Conservation (phyloP, 2,329 filamentous ascomycete species). For the Paecilomyces sp. region DNA sequence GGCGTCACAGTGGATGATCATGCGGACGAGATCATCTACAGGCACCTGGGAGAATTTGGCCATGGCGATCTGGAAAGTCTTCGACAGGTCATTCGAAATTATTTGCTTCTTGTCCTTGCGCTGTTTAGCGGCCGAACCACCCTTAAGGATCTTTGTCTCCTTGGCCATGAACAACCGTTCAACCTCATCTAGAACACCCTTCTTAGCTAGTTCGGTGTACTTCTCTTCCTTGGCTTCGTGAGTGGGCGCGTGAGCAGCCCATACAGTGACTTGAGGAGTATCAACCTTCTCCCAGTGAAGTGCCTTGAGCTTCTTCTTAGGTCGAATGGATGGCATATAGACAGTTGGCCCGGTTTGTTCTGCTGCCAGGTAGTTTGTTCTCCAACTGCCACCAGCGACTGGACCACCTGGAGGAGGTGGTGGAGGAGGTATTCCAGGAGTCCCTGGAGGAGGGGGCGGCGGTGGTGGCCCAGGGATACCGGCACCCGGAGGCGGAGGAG, state of each 20-base stretch:
- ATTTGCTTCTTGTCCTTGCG: slow-evolving; percentile 97
- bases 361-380: slow-evolving; percentile 67
- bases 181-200: slow-evolving; percentile 94
- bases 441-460: slow-evolving; percentile 36
- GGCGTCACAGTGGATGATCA: slow-evolving; percentile 91
- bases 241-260: slow-evolving; percentile 82
- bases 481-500: slow-evolving; percentile 38
- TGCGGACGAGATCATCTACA: slow-evolving; percentile 77
- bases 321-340: slow-evolving; percentile 71
- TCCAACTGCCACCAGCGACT: slow-evolving; percentile 45
- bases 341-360: slow-evolving; percentile 53
- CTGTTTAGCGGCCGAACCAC: slow-evolving; percentile 58
- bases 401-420: slow-evolving; percentile 60
- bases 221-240: slow-evolving; percentile 88
- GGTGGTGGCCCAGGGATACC: slow-evolving; percentile 32
- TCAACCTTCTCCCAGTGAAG: slow-evolving; percentile 99
- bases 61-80: slow-evolving; percentile 86
- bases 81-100: slow-evolving; percentile 82
- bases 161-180: slow-evolving; percentile 97
- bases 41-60: slow-evolving; percentile 84
- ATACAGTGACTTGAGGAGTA: slow-evolving; percentile 81
- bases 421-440: slow-evolving; percentile 46
- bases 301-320: slow-evolving; percentile 99
- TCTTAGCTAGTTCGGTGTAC: slow-evolving; percentile 84
- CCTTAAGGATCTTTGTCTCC: slow-evolving; percentile 77